Percentiles rank a stretch among this genome's conserved stretches.
These are phyloP conservation scores for Chytridiales sp. DNA, from an alignment of 371 early-diverging fungal genomes.

Conservation along the genomic window DNA sequence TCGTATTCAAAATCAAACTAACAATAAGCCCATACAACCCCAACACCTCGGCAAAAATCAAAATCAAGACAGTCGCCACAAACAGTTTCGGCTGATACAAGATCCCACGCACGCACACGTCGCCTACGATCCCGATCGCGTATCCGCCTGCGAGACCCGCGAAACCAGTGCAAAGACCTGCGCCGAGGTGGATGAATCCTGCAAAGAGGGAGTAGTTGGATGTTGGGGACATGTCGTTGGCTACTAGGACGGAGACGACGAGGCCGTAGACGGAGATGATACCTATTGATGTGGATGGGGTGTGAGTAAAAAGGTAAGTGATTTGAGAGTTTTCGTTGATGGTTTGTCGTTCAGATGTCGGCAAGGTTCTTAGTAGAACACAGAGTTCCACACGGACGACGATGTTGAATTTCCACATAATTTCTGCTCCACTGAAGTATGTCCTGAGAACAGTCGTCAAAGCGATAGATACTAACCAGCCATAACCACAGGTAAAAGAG, in stretches of 20 bases:
- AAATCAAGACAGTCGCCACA: slow-evolving; percentile 66
- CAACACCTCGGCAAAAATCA: slow-evolving; percentile 59
- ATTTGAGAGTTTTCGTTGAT: neutral
- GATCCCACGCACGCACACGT: slow-evolving; percentile 85
- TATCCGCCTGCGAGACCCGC: slow-evolving; percentile 94
- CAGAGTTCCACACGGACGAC: no score
- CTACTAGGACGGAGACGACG: slow-evolving; percentile 88
- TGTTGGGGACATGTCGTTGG: slow-evolving; percentile 67
- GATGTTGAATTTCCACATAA: no score
- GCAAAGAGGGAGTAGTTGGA: slow-evolving; percentile 54
- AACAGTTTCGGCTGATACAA: slow-evolving; percentile 91
- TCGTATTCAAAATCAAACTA: slow-evolving; percentile 51
- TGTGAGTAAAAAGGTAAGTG: neutral
- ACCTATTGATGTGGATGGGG: slow-evolving; percentile 57
- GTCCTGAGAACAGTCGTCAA: neutral
- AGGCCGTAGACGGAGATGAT: slow-evolving; percentile 97
- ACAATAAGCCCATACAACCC: slow-evolving; percentile 56
- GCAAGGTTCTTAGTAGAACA: no score
- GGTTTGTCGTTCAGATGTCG: no score
- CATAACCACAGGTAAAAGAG: slow-evolving; percentile 93
- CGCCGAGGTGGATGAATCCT: slow-evolving; percentile 89
- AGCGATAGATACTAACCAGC: slow-evolving; percentile 34
- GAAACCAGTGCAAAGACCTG: slow-evolving; percentile 91
- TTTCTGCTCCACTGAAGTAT: no score
- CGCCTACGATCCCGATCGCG: slow-evolving; percentile 96